Percentiles rank a stretch among this genome's conserved stretches.
Evolutionary conservation across 805 yeast genomes (phyloP).

Genomic region (Kuraishia piskuri): DNA sequence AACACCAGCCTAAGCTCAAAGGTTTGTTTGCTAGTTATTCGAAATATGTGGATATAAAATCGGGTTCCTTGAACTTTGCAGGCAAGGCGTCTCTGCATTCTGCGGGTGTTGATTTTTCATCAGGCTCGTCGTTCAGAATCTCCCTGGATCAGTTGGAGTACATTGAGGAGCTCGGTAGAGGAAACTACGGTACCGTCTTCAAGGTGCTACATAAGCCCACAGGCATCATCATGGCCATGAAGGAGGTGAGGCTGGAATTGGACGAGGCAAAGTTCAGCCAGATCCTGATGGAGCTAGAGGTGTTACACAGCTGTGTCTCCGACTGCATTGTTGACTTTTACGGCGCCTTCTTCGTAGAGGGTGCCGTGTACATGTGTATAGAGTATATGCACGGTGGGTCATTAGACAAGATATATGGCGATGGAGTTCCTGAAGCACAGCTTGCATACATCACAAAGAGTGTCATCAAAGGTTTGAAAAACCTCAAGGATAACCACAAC

Average conservation of each 20-base stretch:
- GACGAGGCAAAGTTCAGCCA: slow-evolving; percentile 93
- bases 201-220: slow-evolving; percentile 93
- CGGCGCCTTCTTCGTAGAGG: slow-evolving; percentile 96
- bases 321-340: slow-evolving; percentile 92
- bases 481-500: slow-evolving; percentile 81
- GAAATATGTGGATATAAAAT: slow-evolving; percentile 82
- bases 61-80: slow-evolving; percentile 85
- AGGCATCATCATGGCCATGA: slow-evolving; percentile 91
- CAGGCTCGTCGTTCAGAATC: slow-evolving; percentile 81
- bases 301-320: slow-evolving; percentile 82
- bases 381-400: slow-evolving; percentile 98
- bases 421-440: slow-evolving; percentile 69
- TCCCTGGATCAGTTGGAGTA: slow-evolving; percentile 78
- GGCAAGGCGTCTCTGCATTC: slow-evolving; percentile 92
- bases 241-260: slow-evolving; percentile 86
- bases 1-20: slow-evolving; percentile 27
- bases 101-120: slow-evolving; percentile 82
- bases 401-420: slow-evolving; percentile 73
- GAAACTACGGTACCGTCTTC: slow-evolving; percentile 93
- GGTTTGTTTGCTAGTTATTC: slow-evolving; percentile 80
- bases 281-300: slow-evolving; percentile 92
- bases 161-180: slow-evolving; percentile 85
- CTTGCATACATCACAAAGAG: slow-evolving; percentile 73
- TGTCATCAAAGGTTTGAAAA: slow-evolving; percentile 73
- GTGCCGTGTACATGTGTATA: slow-evolving; percentile 97